Evolutionary conservation across 2,329 filamentous ascomycete species (phyloP), one percentile per base, ranked within the genome.

Genomic region (Penicillium sp.): DNA sequence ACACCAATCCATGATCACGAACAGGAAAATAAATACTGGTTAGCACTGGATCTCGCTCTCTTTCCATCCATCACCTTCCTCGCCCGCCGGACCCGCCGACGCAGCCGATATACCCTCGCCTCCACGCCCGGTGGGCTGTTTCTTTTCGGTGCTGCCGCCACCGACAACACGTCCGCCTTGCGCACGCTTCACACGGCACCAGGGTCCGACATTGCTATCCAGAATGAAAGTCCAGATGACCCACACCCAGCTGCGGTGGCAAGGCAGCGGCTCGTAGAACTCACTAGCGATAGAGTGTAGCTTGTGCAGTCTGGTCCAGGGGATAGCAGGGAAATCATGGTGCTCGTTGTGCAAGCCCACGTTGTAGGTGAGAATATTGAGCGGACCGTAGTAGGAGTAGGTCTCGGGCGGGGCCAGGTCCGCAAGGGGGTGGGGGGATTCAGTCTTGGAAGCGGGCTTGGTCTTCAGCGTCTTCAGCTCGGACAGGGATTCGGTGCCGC

Each of bases 311-410:
- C 88, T 81, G 9, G 91, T 96, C 94, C 94, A 99, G 0, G 94
- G 92, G 42, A 99, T 84, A 43, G 94, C 94, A 10, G 94, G 94
- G 76, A 99, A 99, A 73, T 99, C 94, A 72, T 99, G 94, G 74
- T 99, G 94, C 79, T 99, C 94, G 70, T 99, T 99, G 79, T 99
- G 94, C 66, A 96, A 78, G 47, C 94, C 94, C 41, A 99, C 94
- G 64, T 99, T 99, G 80, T 97, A 99, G 0, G 92, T 96, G 44
- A 99, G 75, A 64, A 91, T 75, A 76, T 99, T 99, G 59, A 97
- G 81, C 0, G 88, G 84, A 0, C 94, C 94, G 70, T 99, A 99
- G 81, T 99, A 99, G 43, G 88, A 92, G 76, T 90, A 99, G 1
- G 94, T 99, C 79, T 99, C 94, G 2, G 94, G 92, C 4, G 95